Base-by-base conservation (phyloP, 2,329 filamentous ascomycete species). In the Dactylella cylindrospora region DNA sequence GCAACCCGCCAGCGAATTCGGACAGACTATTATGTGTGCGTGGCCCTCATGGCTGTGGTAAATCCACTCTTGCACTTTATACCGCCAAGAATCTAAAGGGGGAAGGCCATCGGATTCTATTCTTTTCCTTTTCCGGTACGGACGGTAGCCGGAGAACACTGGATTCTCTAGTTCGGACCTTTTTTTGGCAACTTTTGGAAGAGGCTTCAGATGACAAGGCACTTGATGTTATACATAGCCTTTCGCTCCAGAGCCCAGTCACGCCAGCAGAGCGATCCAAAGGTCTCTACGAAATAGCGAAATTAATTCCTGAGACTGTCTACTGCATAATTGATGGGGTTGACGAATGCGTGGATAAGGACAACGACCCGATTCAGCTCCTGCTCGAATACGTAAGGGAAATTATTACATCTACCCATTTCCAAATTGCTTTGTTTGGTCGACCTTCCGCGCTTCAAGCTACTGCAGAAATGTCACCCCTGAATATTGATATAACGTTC, bases 311-410 rank as follows among this genome's bases (percentile, higher is more conserved):
- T 5, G 26, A 3, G 10, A 17, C 15, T 5, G 28, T 45, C 5
- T 45, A 45, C 17, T 45, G 40, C 17, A 45, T 45, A 25, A 45
- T 45, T 19, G 40, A 45, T 12, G 40, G 40, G 3, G 26, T 45
- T n/a, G 40, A 45, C 15, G 40, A 45, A 32, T 45, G 40, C 10
- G 7, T 19, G 10, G 39, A 43, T 9, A 17, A 43, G 13, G 17
- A 17, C 25, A 43, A 43, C 39, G 10, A 43, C 17, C 39, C 22
- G n/a, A 12, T 2, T 3, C 26, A 22, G 19, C 7, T 22, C 2
- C 25, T 43, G 2, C 13, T 43, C 2, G 2, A 45, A 3, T 22
- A 32, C 12, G 26, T 32, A 4, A 7, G 4, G 8, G 5, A 23
- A 3, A 31, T 45, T 29, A 28, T 45, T 12, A 12, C 22, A n/a